A percentile compares a stretch with the other conserved stretches of the same genome.
These are phyloP conservation scores for Teunomyces aglyptinius DNA, from an alignment of 805 yeast genomes.

Conservation along the genomic window DNA sequence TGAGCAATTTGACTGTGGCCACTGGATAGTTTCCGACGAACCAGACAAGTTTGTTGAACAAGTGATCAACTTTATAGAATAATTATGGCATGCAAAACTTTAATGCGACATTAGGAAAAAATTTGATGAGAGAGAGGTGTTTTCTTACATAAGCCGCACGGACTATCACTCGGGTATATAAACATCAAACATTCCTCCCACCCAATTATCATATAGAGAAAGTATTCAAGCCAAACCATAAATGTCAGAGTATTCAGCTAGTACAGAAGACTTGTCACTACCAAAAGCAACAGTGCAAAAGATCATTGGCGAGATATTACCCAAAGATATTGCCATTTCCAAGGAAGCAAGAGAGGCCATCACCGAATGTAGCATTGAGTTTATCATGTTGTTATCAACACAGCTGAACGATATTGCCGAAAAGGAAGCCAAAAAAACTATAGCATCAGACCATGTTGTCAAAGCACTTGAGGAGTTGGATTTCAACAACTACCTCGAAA, in stretches of 20 bases:
- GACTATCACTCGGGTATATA: constrained; percentile 2
- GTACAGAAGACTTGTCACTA: constrained; percentile 39
- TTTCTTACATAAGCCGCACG: constrained; percentile 4
- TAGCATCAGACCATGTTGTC: constrained; percentile 93
- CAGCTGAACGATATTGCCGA: constrained; percentile 96
- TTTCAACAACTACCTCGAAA: constrained; percentile 78
- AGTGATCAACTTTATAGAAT: constrained; percentile 5
- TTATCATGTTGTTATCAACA: constrained; percentile 89
- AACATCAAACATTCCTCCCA: background rate
- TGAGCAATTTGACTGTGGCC: constrained; percentile 29
- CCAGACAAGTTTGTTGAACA: constrained; percentile 27
- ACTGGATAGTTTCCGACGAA: constrained; percentile 41
- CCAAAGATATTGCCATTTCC: constrained; percentile 82
- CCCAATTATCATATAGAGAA: background rate
- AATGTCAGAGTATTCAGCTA: constrained; percentile 41
- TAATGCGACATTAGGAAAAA: background rate
- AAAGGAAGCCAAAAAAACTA: constrained; percentile 92
- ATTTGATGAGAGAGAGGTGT: background rate
- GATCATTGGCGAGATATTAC: constrained; percentile 85
- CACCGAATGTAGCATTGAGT: constrained; percentile 94
- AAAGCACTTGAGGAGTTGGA: constrained; percentile 87
- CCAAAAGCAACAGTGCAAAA: constrained; percentile 91
- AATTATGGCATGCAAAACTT: background rate
- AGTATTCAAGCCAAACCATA: background rate
- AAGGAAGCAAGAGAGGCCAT: constrained; percentile 94